These are phyloP conservation scores for Datura wrightii DNA, from an alignment of 257 asterid genomes.

Conservation along the genomic window DNA sequence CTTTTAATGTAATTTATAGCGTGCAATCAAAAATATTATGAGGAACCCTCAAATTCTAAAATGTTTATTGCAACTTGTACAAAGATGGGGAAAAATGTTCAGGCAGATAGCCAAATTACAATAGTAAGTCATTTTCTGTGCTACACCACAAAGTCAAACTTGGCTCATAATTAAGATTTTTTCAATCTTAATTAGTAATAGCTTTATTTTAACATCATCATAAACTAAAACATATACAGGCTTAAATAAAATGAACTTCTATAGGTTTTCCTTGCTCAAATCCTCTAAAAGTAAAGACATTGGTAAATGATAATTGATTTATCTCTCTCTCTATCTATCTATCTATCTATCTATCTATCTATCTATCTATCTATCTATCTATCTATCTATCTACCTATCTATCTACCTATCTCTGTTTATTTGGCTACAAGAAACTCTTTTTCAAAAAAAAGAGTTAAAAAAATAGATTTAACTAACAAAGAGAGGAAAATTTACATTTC, in stretches of 20 bases:
- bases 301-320: not conserved
- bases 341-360: not conserved
- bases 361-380: no score
- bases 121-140: no score
- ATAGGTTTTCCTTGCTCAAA: conserved; percentile 24
- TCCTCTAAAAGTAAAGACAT: not conserved
- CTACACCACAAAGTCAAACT: conserved; percentile 24
- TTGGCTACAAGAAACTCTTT: conserved; percentile 24
- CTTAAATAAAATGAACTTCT: conserved; percentile 1
- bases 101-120: no score
- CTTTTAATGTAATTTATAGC: no score
- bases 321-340: conserved; percentile 6
- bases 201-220: not conserved
- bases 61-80: no score
- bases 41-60: no score
- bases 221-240: not conserved
- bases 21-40: no score
- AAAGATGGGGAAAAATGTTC: no score
- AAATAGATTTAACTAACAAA: conserved; percentile 22
- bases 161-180: not conserved
- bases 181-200: not conserved
- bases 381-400: no score
- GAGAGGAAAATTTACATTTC: conserved; percentile 26
- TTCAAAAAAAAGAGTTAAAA: conserved; percentile 28
- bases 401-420: conserved; percentile 30